Evolutionary conservation across 2,329 filamentous ascomycete genomes (phyloP), one percentile per base, ranked within the genome.

Genomic region (Apiospora malaysiana): DNA sequence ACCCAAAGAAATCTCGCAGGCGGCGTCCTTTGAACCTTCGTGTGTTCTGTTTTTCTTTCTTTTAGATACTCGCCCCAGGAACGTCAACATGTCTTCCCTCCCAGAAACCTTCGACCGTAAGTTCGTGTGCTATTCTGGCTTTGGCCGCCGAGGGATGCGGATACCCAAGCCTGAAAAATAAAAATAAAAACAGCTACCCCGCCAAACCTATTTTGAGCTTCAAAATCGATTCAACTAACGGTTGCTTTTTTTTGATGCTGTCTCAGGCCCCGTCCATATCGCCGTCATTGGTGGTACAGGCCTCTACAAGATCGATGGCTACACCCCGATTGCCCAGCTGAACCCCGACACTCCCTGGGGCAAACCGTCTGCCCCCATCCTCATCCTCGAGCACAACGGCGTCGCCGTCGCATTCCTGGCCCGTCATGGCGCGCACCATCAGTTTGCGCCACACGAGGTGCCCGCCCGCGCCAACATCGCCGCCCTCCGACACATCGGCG

Each of bases 271-370:
- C 69, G 91, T 97, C 77, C 90, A 91, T 76, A 96, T 98, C 79
- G 95, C 93, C 80, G 93, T 97, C 70, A 94, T 97, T 76, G 95
- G 95, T 82, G 96, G 96, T 77, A 99, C 96, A 49, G 96, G 96
- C 70, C 92, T 99, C 73, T 91, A 92, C 81, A 91, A 94, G 76
- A 92, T 99, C 75, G 92, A 94, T 40, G 92, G 92, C 82, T 98
- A 96, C 86, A 92, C 90, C 25, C 93, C 94, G 78, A 91, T 97
- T 73, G 95, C 95, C 37, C 88, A 89, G 40, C 85, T 99, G 76
- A 91, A 91, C 77, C 86, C 93, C 70, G 82, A 86, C 49, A 99
- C 96, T 12, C 96, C 96, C 43, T 99, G 96, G 96, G 96, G 96
- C 77, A 81, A 85, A 69, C 93, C 96, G 3, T 90, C 90, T 14